Base-by-base conservation (phyloP, 192 early-diverging fungal species). In the Chytriomyces sp. region DNA sequence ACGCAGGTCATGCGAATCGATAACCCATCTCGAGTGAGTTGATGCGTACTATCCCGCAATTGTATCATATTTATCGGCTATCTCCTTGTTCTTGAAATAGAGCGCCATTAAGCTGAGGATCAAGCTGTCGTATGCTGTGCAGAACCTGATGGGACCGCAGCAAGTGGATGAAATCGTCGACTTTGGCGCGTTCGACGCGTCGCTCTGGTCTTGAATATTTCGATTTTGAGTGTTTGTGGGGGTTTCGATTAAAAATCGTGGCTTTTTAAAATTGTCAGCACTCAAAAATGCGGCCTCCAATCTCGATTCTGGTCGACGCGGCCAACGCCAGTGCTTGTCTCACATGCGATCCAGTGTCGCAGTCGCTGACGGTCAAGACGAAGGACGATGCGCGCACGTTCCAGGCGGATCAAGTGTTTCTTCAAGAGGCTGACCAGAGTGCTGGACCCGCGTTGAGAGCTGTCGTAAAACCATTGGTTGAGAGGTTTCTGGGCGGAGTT, bases 1-100 rank as follows among this genome's bases (percentile, higher is more conserved):
- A 92, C 89, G 16, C 98, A 99, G 77, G 44, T 85, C 13, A 89
- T 99, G 85, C 88, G 89, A 48, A 89, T 98, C 63, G 90, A 94
- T 28, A 98, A 99, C 77, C 96, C 97, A 5, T 80, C 86, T 7
- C 86, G 89, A 78, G 80, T 91, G 61, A 46, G 63, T 47, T 0
- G 18, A 9, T 69, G 5, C 45, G 26, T 71, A 24, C 0, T 28
- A 49, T 11, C 4, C 28, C 2, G 64, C 18, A 35, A 35, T 35
- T 35, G 35, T 35, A 44, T 8, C 2, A 7, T 46, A 0, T 53
- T 18, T 18, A n/a, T 50, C 11, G 23, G 5, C 28, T 45, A 0
- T 7, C 11, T 44, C 24, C 5, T 48, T 53, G 6, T 63, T 2
- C 60, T 0, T 76, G 11, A 23, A n/a, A 35, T 76, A 86, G 83